Conservation (phyloP, 2,329 filamentous ascomycete species). For the Phialophora tarda region DNA sequence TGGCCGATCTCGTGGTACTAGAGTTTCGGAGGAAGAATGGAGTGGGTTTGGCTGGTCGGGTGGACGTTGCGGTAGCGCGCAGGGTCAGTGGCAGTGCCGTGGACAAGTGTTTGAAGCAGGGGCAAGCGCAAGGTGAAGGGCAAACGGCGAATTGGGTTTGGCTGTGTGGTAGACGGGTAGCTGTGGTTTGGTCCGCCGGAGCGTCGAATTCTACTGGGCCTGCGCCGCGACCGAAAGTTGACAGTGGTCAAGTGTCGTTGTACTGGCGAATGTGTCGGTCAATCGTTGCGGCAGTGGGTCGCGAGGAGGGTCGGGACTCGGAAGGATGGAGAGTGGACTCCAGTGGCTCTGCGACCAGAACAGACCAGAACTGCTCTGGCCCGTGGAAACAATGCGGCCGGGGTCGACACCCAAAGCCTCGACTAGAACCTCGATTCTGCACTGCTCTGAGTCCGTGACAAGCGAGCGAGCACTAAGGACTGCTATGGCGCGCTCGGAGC, state of each 20-base stretch:
- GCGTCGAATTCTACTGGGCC: neutral
- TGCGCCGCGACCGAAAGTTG: conserved; percentile 7
- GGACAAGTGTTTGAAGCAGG: conserved; percentile 2
- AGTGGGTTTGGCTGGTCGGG: conserved; percentile 11
- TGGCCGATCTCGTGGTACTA: conserved; percentile 26
- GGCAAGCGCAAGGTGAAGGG: neutral
- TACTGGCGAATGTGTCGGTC: conserved; percentile 10
- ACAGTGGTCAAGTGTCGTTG: conserved; percentile 3
- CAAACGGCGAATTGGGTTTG: conserved; percentile 5
- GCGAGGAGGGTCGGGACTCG: neutral
- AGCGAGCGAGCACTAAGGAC: conserved; percentile 2
- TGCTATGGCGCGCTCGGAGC: neutral
- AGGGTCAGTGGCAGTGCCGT: conserved; percentile 8
- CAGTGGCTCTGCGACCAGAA: conserved; percentile 1
- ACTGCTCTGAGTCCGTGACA: neutral
- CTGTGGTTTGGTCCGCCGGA: neutral
- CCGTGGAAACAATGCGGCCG: neutral
- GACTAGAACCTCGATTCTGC: conserved; percentile 1
- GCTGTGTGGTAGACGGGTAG: neutral
- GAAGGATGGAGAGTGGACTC: neutral
- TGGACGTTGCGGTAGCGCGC: conserved; percentile 17
- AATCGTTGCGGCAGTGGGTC: neutral
- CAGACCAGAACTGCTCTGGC: conserved; percentile 4
- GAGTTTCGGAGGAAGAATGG: conserved; percentile 16
- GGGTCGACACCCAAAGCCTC: neutral